A percentile compares a stretch with the other conserved stretches of the same genome.
Evolutionary conservation across 176 grass and related monocot genomes (phyloP).

Genomic region (Poa annua): DNA sequence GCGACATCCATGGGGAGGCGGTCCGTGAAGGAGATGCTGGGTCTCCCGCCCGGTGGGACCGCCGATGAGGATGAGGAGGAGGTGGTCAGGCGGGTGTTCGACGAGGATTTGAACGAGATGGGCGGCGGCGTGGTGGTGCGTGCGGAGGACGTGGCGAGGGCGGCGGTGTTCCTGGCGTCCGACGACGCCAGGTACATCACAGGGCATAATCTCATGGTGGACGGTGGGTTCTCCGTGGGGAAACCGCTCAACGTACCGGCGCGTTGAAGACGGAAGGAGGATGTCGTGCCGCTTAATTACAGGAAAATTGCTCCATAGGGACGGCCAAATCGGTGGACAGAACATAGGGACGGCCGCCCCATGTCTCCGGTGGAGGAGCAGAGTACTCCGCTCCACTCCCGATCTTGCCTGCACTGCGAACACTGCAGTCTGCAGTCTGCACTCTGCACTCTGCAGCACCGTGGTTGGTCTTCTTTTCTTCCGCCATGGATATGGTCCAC

Average conservation of each 20-base stretch:
- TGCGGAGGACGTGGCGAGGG: slow-evolving; percentile 5
- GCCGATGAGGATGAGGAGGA: background rate
- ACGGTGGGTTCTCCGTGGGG: slow-evolving; percentile 1
- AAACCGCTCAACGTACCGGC: slow-evolving; percentile 3
- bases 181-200: slow-evolving; percentile 13
- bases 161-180: slow-evolving; percentile 9
- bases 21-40: background rate
- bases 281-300: background rate
- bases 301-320: no score
- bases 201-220: slow-evolving; percentile 14
- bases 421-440: no score
- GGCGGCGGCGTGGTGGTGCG: slow-evolving; percentile 11
- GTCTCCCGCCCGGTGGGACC: no score
- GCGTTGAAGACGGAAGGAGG: background rate
- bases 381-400: no score
- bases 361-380: no score
- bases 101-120: slow-evolving; percentile 18
- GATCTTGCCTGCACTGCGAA: no score
- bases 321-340: no score
- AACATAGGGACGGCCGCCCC: no score
- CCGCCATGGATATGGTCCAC: no score
- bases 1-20: slow-evolving; percentile 4
- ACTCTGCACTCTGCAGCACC: no score
- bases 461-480: no score
- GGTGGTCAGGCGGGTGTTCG: slow-evolving; percentile 1